Conservation (phyloP, 306 rosid species). For the Canavalia ensiformis region DNA sequence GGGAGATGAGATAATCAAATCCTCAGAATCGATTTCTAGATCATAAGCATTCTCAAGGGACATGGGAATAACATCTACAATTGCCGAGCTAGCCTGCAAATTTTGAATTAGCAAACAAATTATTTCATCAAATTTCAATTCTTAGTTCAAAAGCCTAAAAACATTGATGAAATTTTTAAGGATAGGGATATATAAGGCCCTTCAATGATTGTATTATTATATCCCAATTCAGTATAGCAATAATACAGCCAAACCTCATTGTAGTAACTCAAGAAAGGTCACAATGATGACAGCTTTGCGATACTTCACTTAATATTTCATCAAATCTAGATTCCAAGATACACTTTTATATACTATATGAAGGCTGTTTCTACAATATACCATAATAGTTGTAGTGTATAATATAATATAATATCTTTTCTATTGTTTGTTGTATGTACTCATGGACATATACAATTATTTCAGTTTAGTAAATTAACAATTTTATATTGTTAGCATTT, state of each 20-base stretch:
- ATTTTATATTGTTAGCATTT: background rate
- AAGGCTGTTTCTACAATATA: constrained; percentile 8
- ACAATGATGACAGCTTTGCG: background rate
- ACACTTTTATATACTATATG: too few species aligned
- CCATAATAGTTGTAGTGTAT: background rate
- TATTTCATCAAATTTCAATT: constrained; percentile 19
- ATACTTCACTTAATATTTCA: constrained; percentile 28
- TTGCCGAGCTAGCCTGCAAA: constrained; percentile 68
- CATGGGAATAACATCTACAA: constrained; percentile 81
- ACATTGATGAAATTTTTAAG: background rate
- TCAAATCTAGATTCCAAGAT: constrained; percentile 12
- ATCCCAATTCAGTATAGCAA: constrained; percentile 15
- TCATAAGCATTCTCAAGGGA: constrained; percentile 62
- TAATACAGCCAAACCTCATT: constrained; percentile 20
- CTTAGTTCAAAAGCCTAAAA: constrained; percentile 18
- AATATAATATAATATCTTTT: background rate
- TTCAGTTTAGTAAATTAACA: background rate
- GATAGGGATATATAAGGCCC: background rate
- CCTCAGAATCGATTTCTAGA: constrained; percentile 60
- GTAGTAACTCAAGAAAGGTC: background rate
- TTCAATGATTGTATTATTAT: constrained; percentile 21
- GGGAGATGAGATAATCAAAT: constrained; percentile 62
- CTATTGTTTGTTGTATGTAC: background rate
- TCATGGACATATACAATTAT: background rate
- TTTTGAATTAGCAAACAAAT: constrained; percentile 42